Evolutionary conservation across 2,329 filamentous ascomycete genomes (phyloP).

Genomic region (Diplodia sapinea): DNA sequence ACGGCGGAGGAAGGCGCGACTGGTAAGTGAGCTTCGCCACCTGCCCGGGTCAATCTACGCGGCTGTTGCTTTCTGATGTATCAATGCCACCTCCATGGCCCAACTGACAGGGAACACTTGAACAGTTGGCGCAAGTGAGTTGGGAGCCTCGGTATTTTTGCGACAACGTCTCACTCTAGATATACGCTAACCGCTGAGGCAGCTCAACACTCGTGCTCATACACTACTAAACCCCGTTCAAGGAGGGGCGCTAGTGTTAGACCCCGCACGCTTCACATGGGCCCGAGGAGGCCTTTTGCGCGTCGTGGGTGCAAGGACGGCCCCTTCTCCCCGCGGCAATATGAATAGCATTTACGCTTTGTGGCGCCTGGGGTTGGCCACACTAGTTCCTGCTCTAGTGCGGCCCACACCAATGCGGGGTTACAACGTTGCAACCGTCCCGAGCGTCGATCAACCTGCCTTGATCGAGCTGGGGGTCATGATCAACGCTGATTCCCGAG

Average conservation of each 20-base stretch:
- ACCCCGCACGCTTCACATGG: conserved; percentile 16
- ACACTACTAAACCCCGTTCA: not conserved
- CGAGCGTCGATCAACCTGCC: conserved; percentile 25
- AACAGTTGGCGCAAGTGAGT: not conserved
- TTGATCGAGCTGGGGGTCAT: conserved; percentile 7
- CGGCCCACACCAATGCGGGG: conserved; percentile 14
- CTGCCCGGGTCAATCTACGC: not conserved
- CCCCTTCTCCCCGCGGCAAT: not conserved
- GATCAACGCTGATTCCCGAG: conserved; percentile 11
- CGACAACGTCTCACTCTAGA: not conserved
- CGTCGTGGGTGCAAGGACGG: not conserved
- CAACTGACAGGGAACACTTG: not conserved
- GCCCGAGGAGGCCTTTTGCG: conserved; percentile 4
- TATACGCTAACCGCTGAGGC: not conserved
- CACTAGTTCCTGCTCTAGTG: conserved; percentile 16
- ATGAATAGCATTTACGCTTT: conserved; percentile 7
- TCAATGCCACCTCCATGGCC: not conserved
- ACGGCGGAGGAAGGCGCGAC: not conserved
- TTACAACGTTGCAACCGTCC: conserved; percentile 5
- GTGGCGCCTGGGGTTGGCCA: conserved; percentile 1
- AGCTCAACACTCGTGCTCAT: no score
- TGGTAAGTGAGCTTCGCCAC: no score
- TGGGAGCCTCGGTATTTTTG: not conserved
- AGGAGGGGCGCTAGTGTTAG: conserved; percentile 1
- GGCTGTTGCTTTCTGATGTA: not conserved